Percentiles rank a stretch among this genome's conserved stretches.
These are phyloP conservation scores for Yarrowia porcina DNA, from an alignment of 805 yeast genomes.

Conservation along the genomic window DNA sequence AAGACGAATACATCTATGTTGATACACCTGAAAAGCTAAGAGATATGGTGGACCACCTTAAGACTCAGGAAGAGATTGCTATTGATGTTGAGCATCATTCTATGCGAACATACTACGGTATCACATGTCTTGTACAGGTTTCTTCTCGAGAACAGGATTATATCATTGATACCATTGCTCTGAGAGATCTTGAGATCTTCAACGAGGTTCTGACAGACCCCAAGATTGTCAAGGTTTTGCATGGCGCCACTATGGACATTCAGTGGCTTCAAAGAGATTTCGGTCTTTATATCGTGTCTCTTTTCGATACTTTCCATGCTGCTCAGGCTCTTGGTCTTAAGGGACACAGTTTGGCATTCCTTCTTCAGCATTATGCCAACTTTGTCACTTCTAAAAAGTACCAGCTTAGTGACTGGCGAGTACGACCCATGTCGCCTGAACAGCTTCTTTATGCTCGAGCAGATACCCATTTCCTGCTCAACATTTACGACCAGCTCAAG, in stretches of 20 bases:
- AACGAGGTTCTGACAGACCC: constrained; percentile 83
- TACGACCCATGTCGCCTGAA: constrained; percentile 72
- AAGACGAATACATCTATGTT: constrained; percentile 61
- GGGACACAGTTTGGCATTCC: constrained; percentile 76
- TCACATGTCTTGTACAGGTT: constrained; percentile 91
- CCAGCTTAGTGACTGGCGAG: constrained; percentile 96
- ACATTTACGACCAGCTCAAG: constrained; percentile 72
- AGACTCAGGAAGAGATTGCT: constrained; percentile 62
- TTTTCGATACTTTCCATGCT: constrained; percentile 93
- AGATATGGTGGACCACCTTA: constrained; percentile 54
- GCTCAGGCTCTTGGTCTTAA: constrained; percentile 76
- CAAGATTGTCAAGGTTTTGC: constrained; percentile 76
- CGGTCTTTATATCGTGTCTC: constrained; percentile 82
- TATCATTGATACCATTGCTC: constrained; percentile 76
- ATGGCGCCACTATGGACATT: constrained; percentile 96
- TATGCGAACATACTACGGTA: constrained; percentile 81
- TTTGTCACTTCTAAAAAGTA: constrained; percentile 90
- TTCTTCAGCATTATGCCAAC: constrained; percentile 73
- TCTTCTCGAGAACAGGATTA: constrained; percentile 79
- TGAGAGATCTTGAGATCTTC: constrained; percentile 63
- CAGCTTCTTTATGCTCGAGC: constrained; percentile 88
- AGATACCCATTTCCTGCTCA: constrained; percentile 86
- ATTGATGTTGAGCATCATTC: constrained; percentile 97
- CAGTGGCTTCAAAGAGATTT: constrained; percentile 95
- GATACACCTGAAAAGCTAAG: constrained; percentile 53